Percentiles rank a stretch among this genome's conserved stretches.
Evolutionary conservation across 805 yeast species (phyloP).

Genomic region (Cyberlindnera xylosilytica): DNA sequence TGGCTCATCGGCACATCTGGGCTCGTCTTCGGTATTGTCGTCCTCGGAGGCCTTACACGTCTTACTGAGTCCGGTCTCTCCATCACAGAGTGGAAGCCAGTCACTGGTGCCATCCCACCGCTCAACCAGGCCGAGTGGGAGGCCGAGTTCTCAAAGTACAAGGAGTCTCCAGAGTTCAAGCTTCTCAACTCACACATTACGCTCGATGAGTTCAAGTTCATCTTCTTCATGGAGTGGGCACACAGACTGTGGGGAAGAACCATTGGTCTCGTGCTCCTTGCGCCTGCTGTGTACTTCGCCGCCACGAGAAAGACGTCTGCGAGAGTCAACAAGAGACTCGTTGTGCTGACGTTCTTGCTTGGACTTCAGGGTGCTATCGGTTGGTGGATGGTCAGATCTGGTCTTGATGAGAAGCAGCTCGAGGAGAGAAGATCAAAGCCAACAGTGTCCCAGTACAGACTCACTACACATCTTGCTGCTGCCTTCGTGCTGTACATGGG

Average conservation of each 20-base stretch:
- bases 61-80: constrained; percentile 94
- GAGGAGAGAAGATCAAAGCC: constrained; percentile 85
- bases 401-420: constrained; percentile 77
- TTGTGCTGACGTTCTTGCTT: constrained; percentile 70
- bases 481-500: constrained; percentile 87
- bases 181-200: constrained; percentile 85
- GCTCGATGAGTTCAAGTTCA: constrained; percentile 90
- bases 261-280: constrained; percentile 77
- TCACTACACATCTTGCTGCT: constrained; percentile 91
- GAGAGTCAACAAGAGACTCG: constrained; percentile 62
- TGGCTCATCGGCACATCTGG: constrained; percentile 88
- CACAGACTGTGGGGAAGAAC: constrained; percentile 91
- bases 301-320: constrained; percentile 60
- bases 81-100: constrained; percentile 98
- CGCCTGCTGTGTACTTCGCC: constrained; percentile 85
- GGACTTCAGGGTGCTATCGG: constrained; percentile 96
- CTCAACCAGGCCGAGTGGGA: constrained; percentile 79
- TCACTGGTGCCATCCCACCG: constrained; percentile 94
- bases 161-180: constrained; percentile 86
- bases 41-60: constrained; percentile 94
- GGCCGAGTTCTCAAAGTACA: constrained; percentile 75
- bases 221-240: constrained; percentile 96
- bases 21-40: constrained; percentile 89
- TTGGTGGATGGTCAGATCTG: constrained; percentile 99
- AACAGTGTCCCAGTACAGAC: constrained; percentile 93